Conservation (phyloP, 768 basidiomycete species). For the Candolleomyces efflorescens region DNA sequence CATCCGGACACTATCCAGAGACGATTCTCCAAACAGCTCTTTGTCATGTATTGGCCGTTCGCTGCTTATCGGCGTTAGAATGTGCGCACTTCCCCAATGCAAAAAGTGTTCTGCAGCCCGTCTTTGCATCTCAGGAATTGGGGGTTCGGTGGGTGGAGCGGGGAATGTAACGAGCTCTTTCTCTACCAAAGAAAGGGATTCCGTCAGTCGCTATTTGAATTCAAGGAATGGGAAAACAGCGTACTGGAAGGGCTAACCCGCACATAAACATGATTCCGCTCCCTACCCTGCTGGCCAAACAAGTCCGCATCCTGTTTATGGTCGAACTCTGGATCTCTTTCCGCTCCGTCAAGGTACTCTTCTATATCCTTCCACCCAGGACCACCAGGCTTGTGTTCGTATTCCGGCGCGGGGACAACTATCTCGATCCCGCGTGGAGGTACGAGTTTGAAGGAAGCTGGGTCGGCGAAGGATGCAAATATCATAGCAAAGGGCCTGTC, state of each 20-base stretch:
- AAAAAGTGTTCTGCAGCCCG: constrained; percentile 21
- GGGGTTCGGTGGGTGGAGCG: neutral
- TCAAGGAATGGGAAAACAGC: neutral
- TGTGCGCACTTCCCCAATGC: constrained; percentile 35
- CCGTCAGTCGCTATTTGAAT: neutral
- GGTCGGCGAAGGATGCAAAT: constrained; percentile 42
- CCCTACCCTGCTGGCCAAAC: constrained; percentile 4
- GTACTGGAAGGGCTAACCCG: constrained; percentile 12
- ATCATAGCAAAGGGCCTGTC: constrained; percentile 39
- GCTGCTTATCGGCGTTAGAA: constrained; percentile 24
- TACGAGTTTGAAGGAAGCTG: constrained; percentile 35
- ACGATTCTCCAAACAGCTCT: constrained; percentile 18
- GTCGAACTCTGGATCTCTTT: constrained; percentile 14
- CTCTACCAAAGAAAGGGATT: neutral
- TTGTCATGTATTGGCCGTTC: constrained; percentile 16
- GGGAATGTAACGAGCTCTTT: constrained; percentile 5
- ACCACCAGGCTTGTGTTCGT: constrained; percentile 23
- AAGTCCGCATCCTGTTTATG: neutral
- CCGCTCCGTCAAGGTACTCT: constrained; percentile 13
- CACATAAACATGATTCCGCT: constrained; percentile 12
- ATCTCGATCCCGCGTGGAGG: constrained; percentile 23
- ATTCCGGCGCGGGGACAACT: constrained; percentile 21
- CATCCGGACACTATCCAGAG: constrained; percentile 25
- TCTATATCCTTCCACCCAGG: constrained; percentile 34
- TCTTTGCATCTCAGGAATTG: constrained; percentile 8